Percentiles rank a stretch among this genome's conserved stretches.
These are phyloP conservation scores for Phytophthora quininea DNA, from an alignment of 352 stramenopile genomes.

Conservation along the genomic window DNA sequence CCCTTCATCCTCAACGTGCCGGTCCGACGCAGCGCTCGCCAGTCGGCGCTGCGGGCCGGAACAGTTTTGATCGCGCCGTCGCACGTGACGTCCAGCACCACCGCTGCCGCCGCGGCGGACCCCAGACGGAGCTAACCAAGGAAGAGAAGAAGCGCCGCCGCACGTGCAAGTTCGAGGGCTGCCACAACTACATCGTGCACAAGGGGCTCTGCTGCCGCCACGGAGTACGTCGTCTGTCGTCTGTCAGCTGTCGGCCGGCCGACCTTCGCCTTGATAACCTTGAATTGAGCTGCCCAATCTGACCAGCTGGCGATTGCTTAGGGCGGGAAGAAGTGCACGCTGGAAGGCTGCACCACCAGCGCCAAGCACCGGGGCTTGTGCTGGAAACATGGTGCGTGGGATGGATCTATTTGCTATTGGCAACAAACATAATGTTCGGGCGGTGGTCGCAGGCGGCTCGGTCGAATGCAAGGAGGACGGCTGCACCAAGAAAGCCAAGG, in stretches of 20 bases:
- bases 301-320: constrained; percentile 5
- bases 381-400: constrained; percentile 15
- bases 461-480: constrained; percentile 44
- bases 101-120: neutral
- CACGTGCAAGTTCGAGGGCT: constrained; percentile 45
- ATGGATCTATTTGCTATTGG: neutral
- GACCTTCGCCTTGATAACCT: neutral
- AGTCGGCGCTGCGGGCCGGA: neutral
- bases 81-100: neutral
- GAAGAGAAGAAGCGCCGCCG: constrained; percentile 48
- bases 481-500: constrained; percentile 53
- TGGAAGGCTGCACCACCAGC: constrained; percentile 47
- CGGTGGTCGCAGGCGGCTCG: constrained; percentile 35
- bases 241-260: neutral
- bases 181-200: constrained; percentile 56
- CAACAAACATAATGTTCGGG: neutral
- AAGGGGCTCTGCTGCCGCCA: constrained; percentile 54
- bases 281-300: neutral
- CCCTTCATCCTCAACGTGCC: constrained; percentile 33
- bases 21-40: constrained; percentile 2
- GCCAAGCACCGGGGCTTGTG: constrained; percentile 50
- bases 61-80: neutral
- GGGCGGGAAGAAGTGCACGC: constrained; percentile 56
- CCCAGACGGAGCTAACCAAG: constrained; percentile 14
- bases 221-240: constrained; percentile 19